Conservation (phyloP, 139 green algal genomes). For the Spirogloea muscicola region DNA sequence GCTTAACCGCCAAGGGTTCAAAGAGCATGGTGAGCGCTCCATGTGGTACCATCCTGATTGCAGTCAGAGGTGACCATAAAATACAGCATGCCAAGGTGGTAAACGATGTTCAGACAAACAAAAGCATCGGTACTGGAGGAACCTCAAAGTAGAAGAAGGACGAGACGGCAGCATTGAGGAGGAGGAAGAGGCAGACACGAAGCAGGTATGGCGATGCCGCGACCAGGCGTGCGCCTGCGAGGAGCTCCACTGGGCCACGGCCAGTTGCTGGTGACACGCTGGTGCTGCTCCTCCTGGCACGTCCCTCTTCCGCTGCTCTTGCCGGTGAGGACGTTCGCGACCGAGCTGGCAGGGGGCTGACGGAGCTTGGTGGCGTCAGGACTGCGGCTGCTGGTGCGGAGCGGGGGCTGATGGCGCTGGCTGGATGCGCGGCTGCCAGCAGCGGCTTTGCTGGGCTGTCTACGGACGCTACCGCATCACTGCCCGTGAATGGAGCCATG, state of each 20-base stretch:
- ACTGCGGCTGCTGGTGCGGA: too few species aligned
- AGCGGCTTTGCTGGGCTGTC: too few species aligned
- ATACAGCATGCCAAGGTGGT: not conserved
- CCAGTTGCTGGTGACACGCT: not conserved
- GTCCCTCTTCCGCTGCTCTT: too few species aligned
- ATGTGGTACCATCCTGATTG: not conserved
- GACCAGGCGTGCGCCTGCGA: conserved; percentile 11
- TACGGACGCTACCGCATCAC: too few species aligned
- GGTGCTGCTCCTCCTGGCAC: too few species aligned
- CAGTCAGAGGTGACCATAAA: not conserved
- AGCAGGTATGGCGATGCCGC: conserved; percentile 55
- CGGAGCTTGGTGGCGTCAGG: too few species aligned
- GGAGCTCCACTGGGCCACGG: not conserved
- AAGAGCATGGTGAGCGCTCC: not conserved
- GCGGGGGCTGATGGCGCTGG: too few species aligned
- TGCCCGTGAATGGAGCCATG: too few species aligned
- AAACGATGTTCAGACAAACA: conserved; percentile 17
- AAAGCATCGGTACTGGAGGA: not conserved
- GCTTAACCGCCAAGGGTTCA: not conserved
- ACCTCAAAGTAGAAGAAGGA: conserved; percentile 77
- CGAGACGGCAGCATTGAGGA: conserved; percentile 55
- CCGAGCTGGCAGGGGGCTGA: too few species aligned
- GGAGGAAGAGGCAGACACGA: conserved; percentile 65
- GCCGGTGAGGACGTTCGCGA: too few species aligned
- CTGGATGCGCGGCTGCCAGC: too few species aligned